These are phyloP conservation scores for Talaromyces sp. DNA, from an alignment of 2,329 filamentous ascomycete species.

Conservation along the genomic window DNA sequence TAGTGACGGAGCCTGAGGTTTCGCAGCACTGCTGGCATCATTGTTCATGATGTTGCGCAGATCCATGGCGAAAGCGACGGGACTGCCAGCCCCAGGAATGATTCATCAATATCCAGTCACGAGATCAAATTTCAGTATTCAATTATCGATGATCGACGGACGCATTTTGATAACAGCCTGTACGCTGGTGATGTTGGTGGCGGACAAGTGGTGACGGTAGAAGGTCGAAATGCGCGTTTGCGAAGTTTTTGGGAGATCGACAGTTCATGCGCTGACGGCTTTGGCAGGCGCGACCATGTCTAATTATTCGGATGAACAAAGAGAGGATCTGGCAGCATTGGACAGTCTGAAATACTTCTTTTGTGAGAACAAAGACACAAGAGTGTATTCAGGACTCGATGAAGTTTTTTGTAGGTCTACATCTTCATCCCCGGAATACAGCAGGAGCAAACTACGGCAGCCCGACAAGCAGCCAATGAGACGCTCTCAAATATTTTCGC, in stretches of 20 bases:
- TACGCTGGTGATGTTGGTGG: neutral
- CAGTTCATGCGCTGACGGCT: neutral
- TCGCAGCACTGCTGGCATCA: slow-evolving; percentile 33
- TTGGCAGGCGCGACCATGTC: slow-evolving; percentile 2
- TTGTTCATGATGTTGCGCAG: slow-evolving; percentile 51
- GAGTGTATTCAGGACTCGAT: neutral
- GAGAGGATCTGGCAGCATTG: neutral
- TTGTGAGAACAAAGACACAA: neutral
- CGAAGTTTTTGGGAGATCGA: slow-evolving; percentile 10
- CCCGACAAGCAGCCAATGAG: slow-evolving; percentile 6
- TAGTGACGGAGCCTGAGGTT: slow-evolving; percentile 23
- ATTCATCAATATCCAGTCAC: slow-evolving; percentile 16
- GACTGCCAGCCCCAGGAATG: slow-evolving; percentile 10
- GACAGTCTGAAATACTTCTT: neutral
- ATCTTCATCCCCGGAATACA: neutral
- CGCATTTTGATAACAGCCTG: slow-evolving; percentile 1
- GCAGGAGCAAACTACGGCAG: slow-evolving; percentile 5
- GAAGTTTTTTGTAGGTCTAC: neutral
- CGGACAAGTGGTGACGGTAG: neutral
- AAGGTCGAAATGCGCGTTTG: slow-evolving; percentile 10
- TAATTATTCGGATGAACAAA: neutral
- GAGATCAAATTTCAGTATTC: neutral
- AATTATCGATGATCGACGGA: neutral
- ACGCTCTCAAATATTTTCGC: neutral
- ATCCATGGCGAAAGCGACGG: slow-evolving; percentile 42